These are phyloP conservation scores for Austropuccinia psidii DNA, from an alignment of 1,284 basidiomycete species.

Conservation along the genomic window DNA sequence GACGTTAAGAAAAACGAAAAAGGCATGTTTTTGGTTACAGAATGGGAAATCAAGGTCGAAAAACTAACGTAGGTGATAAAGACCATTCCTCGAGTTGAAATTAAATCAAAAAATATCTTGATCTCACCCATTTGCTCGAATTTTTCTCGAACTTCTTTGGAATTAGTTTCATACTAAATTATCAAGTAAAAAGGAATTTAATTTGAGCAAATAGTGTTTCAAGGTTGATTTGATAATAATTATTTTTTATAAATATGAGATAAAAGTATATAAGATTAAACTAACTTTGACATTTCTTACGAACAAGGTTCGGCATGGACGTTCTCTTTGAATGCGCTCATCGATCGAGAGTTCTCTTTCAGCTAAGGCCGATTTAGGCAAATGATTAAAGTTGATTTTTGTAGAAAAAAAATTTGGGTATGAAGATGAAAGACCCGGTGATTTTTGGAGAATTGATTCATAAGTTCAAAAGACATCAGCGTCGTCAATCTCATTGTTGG, in stretches of 20 bases:
- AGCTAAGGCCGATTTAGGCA: slow-evolving; percentile 41
- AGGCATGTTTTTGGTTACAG: too few species aligned
- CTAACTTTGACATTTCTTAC: slow-evolving; percentile 89
- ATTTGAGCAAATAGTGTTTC: background rate
- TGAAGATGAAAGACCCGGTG: background rate
- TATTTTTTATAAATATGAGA: background rate
- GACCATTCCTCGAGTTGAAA: slow-evolving; percentile 86
- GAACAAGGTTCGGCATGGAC: slow-evolving; percentile 89
- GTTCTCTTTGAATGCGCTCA: slow-evolving; percentile 78
- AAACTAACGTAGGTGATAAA: slow-evolving; percentile 89
- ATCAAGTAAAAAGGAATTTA: background rate
- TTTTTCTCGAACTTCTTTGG: slow-evolving; percentile 67
- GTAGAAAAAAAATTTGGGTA: background rate
- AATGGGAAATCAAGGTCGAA: too few species aligned
- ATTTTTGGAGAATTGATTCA: background rate
- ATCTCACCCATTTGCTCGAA: slow-evolving; percentile 92
- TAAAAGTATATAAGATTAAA: slow-evolving; percentile 36
- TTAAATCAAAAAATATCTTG: slow-evolving; percentile 92
- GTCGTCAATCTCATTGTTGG: background rate
- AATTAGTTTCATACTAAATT: slow-evolving; percentile 75
- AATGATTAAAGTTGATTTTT: background rate
- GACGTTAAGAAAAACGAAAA: slow-evolving; percentile 34
- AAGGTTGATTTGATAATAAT: background rate
- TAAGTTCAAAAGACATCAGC: too few species aligned
- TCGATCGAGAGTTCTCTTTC: slow-evolving; percentile 74